These are phyloP conservation scores for Leccinellum luteum DNA, from an alignment of 768 basidiomycete genomes.

Conservation along the genomic window DNA sequence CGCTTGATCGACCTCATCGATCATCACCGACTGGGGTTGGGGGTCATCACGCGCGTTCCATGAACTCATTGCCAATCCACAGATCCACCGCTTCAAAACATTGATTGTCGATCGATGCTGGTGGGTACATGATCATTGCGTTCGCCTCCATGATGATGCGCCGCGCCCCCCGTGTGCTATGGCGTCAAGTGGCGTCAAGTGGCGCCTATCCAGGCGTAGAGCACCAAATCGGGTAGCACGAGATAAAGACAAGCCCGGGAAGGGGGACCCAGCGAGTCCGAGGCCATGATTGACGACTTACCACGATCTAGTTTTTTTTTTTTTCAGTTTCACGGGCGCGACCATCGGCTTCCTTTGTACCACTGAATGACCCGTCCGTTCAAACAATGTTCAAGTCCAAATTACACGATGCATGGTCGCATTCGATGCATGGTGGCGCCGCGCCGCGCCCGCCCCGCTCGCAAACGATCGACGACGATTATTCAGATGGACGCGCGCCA, in stretches of 20 bases:
- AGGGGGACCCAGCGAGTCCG: neutral
- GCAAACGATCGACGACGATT: neutral
- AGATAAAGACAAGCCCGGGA: neutral
- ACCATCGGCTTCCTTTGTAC: neutral
- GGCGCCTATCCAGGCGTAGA: neutral
- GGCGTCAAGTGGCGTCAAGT: neutral
- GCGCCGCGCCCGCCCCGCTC: too few relatives aligned
- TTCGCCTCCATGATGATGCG: neutral
- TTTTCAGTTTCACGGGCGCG: neutral
- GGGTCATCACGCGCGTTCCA: too few relatives aligned
- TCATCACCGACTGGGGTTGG: too few relatives aligned
- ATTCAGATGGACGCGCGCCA: neutral
- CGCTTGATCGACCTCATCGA: too few relatives aligned
- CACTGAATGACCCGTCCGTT: too few relatives aligned
- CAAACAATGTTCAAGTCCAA: too few relatives aligned
- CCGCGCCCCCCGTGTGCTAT: too few relatives aligned
- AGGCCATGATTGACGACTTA: neutral
- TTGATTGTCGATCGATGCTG: neutral
- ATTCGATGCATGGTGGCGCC: neutral
- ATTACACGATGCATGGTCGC: too few relatives aligned
- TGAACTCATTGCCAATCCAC: too few relatives aligned
- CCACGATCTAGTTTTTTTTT: neutral
- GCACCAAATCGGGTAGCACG: neutral
- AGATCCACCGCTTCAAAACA: too few relatives aligned
- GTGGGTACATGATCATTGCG: neutral